A percentile compares a stretch with the other conserved stretches of the same genome.
These are phyloP conservation scores for Vanrija sp. DNA, from an alignment of 1,284 basidiomycete genomes.

Conservation along the genomic window DNA sequence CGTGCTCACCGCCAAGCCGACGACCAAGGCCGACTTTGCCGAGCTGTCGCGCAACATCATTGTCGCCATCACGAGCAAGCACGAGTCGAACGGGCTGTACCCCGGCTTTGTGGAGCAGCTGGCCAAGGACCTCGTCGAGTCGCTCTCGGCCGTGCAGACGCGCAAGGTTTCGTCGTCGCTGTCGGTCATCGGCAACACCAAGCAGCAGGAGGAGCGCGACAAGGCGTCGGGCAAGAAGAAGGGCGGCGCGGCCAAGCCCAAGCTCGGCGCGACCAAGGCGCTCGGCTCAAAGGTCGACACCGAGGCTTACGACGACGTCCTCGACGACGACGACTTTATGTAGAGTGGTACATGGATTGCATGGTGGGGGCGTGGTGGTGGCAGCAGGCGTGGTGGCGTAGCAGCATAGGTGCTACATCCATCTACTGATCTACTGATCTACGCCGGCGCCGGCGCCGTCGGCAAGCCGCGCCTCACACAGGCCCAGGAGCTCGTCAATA, in stretches of 20 bases:
- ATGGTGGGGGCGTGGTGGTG: no score
- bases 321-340: conserved; percentile 60
- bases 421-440: no score
- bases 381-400: no score
- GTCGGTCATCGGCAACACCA: conserved; percentile 84
- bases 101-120: conserved; percentile 75
- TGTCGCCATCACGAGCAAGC: conserved; percentile 66
- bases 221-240: conserved; percentile 87
- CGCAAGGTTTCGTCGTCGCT: conserved; percentile 77
- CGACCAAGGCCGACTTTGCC: conserved; percentile 79
- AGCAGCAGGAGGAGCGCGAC: conserved; percentile 82
- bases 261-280: conserved; percentile 70
- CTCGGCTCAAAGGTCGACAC: conserved; percentile 64
- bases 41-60: conserved; percentile 67
- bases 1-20: conserved; percentile 67
- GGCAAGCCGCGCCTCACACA: no score
- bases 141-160: conserved; percentile 80
- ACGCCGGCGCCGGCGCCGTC: no score
- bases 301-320: conserved; percentile 70
- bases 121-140: conserved; percentile 64
- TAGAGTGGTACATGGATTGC: conserved; percentile 10
- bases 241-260: conserved; percentile 60
- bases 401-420: no score
- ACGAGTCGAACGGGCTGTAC: conserved; percentile 76
- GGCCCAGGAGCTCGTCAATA: no score